Evolutionary conservation across 1,139 yeast species (phyloP).

Genomic region (Hansenula lynferdii): DNA sequence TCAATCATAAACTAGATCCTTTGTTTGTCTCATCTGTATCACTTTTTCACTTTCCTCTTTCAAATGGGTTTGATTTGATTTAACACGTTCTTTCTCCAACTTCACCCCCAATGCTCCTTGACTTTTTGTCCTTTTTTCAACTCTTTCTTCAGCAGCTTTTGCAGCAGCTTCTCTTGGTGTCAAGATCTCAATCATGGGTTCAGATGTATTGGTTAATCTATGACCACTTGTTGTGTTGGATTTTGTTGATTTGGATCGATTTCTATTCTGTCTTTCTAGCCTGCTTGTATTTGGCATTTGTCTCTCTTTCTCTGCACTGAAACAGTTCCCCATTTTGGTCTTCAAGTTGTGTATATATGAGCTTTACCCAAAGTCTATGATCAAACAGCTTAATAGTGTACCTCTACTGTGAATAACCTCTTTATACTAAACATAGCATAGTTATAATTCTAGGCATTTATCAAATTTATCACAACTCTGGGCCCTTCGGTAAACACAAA

Average conservation of each 20-base stretch:
- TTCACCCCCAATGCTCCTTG: conserved; percentile 22
- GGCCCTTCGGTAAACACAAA: no score
- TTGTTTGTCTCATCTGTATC: conserved; percentile 8
- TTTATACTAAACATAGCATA: no score
- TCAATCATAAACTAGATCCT: conserved; percentile 23
- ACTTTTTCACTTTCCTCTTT: conserved; percentile 14
- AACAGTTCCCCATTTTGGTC: conserved; percentile 2
- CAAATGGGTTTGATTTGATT: conserved; percentile 14
- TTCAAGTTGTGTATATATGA: not conserved
- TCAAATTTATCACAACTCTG: no score
- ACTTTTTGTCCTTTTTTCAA: conserved; percentile 4
- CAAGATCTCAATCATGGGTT: conserved; percentile 77
- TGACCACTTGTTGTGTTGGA: not conserved
- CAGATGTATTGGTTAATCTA: not conserved
- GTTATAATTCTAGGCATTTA: no score
- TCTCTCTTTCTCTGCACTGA: not conserved
- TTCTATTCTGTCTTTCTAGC: not conserved
- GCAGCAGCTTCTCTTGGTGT: conserved; percentile 92
- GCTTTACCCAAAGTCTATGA: no score
- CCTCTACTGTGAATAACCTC: no score
- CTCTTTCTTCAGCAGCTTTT: conserved; percentile 47
- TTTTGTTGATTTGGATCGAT: not conserved
- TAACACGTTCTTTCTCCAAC: conserved; percentile 23
- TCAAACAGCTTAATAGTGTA: no score
- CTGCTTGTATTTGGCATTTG: not conserved